A percentile compares a stretch with the other conserved stretches of the same genome.
Conservation (phyloP, 2,329 filamentous ascomycete genomes). For the Canariomyces notabilis region DNA sequence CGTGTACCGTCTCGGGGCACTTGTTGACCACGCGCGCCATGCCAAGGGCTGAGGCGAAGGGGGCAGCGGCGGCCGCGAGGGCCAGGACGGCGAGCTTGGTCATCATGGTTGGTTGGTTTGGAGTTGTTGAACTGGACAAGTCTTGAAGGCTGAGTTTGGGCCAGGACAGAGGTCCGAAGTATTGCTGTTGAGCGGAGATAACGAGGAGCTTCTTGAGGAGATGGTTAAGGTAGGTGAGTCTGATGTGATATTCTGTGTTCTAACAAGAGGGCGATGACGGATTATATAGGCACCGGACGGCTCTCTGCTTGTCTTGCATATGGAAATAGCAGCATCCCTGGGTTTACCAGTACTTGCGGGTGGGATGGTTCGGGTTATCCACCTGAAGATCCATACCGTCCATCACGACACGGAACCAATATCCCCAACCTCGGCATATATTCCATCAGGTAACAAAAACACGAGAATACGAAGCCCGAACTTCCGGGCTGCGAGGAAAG, state of each 20-base stretch:
- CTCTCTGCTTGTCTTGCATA: background rate
- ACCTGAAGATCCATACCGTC: background rate
- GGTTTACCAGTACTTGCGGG: too few species aligned
- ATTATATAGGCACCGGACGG: background rate
- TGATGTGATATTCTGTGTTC: background rate
- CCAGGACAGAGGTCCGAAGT: too few species aligned
- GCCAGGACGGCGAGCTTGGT: slow-evolving; percentile 22
- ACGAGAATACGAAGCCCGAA: slow-evolving; percentile 7
- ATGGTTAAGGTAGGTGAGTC: background rate
- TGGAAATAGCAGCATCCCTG: slow-evolving; percentile 5
- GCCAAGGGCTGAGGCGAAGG: slow-evolving; percentile 28
- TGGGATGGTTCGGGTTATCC: background rate
- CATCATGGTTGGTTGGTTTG: slow-evolving; percentile 18
- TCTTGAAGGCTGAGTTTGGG: background rate
- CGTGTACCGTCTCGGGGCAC: slow-evolving; percentile 32
- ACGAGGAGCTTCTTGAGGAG: too few species aligned
- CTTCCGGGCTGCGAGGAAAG: background rate
- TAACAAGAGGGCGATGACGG: background rate
- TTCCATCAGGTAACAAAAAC: slow-evolving; percentile 5
- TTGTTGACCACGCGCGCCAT: slow-evolving; percentile 35
- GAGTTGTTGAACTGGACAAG: background rate
- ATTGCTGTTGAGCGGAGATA: too few species aligned
- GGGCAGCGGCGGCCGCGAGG: slow-evolving; percentile 23
- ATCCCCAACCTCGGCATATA: background rate
- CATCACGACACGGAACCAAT: background rate